phyloP scores from a whole-genome alignment of 306 rosid species.

The Pachyrhizus erosus region DNA sequence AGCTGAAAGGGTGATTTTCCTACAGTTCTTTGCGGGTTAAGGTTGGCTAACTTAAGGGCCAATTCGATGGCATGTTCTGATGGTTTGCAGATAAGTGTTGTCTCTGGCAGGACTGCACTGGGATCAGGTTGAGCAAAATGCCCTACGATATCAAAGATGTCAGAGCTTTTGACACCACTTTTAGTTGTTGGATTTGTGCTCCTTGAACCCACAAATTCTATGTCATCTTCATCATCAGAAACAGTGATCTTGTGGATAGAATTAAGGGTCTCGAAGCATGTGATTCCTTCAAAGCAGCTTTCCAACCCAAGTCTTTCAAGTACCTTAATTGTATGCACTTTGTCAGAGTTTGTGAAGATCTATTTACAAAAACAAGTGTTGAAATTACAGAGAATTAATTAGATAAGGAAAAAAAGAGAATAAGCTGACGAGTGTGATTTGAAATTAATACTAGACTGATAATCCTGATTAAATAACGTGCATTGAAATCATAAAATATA shows the following conservation, averaged over 20 bases:
- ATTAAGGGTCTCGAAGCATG: conserved; percentile 92
- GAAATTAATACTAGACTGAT: background rate
- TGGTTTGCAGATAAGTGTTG: conserved; percentile 90
- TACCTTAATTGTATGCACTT: conserved; percentile 69
- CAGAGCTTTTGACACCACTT: conserved; percentile 27
- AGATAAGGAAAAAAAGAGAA: background rate
- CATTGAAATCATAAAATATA: too few relatives aligned
- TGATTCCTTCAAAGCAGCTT: conserved; percentile 86
- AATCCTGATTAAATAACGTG: too few relatives aligned
- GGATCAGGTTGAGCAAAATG: conserved; percentile 68
- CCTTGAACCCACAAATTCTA: conserved; percentile 59
- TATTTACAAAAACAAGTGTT: conserved; percentile 34
- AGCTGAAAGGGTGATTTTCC: conserved; percentile 33
- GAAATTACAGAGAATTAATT: background rate
- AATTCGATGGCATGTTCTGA: conserved; percentile 66
- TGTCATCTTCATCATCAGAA: conserved; percentile 75
- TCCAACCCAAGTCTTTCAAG: conserved; percentile 83
- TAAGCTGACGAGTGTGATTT: background rate
- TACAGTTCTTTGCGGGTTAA: conserved; percentile 87
- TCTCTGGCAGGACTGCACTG: conserved; percentile 59
- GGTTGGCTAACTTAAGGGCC: conserved; percentile 78
- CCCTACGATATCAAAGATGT: conserved; percentile 74
- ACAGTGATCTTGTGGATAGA: conserved; percentile 58
- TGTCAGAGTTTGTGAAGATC: conserved; percentile 94
- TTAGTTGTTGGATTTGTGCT: conserved; percentile 25